phyloP scores from a whole-genome alignment of 345 rosid species.

The Acer saccharum region DNA sequence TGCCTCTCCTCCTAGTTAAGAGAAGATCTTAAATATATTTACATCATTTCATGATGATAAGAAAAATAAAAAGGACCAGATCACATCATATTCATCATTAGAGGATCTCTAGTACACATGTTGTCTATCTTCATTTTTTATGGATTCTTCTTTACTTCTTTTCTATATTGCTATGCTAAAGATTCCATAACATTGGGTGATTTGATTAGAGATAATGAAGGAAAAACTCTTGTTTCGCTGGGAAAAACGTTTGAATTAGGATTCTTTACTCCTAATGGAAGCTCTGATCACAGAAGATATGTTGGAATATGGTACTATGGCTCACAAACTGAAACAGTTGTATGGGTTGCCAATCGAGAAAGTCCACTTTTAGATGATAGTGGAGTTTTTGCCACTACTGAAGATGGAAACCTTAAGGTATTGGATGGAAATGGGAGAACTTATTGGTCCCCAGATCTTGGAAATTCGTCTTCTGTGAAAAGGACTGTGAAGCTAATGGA shows the following conservation, averaged over 20 bases:
- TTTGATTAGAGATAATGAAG: slow-evolving; percentile 32
- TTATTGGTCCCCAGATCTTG: slow-evolving; percentile 27
- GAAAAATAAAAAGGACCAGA: slow-evolving; percentile 19
- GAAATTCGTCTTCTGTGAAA: slow-evolving; percentile 9
- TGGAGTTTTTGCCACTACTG: slow-evolving; percentile 16
- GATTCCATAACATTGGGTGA: slow-evolving; percentile 30
- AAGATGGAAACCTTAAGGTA: slow-evolving; percentile 38
- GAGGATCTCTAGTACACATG: slow-evolving; percentile 35
- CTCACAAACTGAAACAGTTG: slow-evolving; percentile 27
- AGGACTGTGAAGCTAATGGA: slow-evolving; percentile 32
- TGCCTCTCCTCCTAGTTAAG: slow-evolving; percentile 4
- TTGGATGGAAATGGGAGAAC: slow-evolving; percentile 28
- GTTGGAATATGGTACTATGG: slow-evolving; percentile 48
- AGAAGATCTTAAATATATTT: not conserved
- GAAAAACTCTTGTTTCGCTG: slow-evolving; percentile 40
- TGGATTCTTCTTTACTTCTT: slow-evolving; percentile 24
- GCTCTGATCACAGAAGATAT: slow-evolving; percentile 32
- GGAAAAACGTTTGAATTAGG: slow-evolving; percentile 41
- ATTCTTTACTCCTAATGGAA: slow-evolving; percentile 52
- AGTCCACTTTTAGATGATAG: slow-evolving; percentile 23
- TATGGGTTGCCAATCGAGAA: slow-evolving; percentile 55
- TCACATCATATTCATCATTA: slow-evolving; percentile 16
- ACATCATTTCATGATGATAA: slow-evolving; percentile 9
- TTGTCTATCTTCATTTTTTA: slow-evolving; percentile 25
- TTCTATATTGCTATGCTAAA: slow-evolving; percentile 30